Conservation (phyloP, 1,284 basidiomycete genomes). For the Ustilago hordei region DNA sequence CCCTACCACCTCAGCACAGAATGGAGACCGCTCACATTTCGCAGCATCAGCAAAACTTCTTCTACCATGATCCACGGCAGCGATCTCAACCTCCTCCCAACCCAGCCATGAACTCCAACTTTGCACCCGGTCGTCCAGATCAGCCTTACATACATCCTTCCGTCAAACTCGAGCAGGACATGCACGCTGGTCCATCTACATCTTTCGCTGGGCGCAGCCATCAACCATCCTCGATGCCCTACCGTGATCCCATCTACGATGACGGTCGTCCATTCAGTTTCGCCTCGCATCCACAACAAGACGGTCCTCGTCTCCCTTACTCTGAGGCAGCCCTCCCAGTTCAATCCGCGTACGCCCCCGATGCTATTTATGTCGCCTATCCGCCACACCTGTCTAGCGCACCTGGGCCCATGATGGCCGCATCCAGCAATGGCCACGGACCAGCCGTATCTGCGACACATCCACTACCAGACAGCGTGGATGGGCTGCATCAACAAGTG, state of each 20-base stretch:
- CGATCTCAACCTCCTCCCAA: constrained; percentile 19
- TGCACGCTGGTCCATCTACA: constrained; percentile 21
- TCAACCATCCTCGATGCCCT: constrained; percentile 22
- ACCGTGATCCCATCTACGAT: constrained; percentile 23
- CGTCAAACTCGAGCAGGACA: constrained; percentile 23
- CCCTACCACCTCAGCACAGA: constrained; percentile 1
- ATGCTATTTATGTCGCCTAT: constrained; percentile 21
- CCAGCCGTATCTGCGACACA: constrained; percentile 2
- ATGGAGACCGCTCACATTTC: constrained; percentile 38
- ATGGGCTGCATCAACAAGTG: constrained; percentile 8
- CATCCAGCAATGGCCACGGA: constrained; percentile 20
- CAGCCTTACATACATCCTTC: constrained; percentile 10
- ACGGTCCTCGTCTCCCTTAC: constrained; percentile 16
- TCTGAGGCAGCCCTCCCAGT: constrained; percentile 8
- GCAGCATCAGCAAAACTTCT: constrained; percentile 29
- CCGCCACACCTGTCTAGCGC: constrained; percentile 18
- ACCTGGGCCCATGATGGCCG: background rate
- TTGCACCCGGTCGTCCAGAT: constrained; percentile 15
- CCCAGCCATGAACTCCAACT: constrained; percentile 19
- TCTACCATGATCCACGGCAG: constrained; percentile 43
- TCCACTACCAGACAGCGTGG: constrained; percentile 5
- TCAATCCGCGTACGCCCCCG: constrained; percentile 11
- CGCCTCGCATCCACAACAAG: constrained; percentile 17
- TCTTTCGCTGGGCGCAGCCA: constrained; percentile 15
- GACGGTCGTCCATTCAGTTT: constrained; percentile 24